Base-by-base conservation (phyloP, 2,329 filamentous ascomycete genomes). In the Cryphonectria parasitica region DNA sequence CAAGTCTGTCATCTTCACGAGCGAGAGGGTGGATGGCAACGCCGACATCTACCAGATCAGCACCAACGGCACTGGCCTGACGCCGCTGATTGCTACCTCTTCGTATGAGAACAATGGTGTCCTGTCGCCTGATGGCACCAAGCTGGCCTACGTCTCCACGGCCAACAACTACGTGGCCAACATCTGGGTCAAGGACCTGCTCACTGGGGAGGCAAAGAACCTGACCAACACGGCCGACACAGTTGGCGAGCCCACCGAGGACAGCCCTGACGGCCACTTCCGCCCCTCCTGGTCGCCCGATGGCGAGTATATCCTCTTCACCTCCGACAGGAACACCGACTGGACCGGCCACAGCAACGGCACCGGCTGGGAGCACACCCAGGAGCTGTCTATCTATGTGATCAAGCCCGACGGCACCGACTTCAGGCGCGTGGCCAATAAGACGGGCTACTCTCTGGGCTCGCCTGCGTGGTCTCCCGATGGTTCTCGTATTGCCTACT, bases 301-400 rank as follows among this genome's bases (percentile, higher is more conserved):
- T 56, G 81, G 82, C 28, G 69, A 82, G 68, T 83, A 80, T 79
- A 75, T 83, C 67, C 79, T 77, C 2, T 83, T 83, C 68, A 77
- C 77, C 17, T 83, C 81, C 2, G 81, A 83, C 64, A 78, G 79
- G 39, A 83, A 83, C 67, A 82, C 81, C 0, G 74, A 75, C 22
- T 83, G 81, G 82, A 77, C 76, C 3, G 82, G 82, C 0, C 81
- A 84, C 69, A 78, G 79, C 17, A 78, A 80, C 67, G 78, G 81
- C 25, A 77, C 78, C 6, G 75, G 82, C 39, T 82, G 82, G 82
- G 77, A 83, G 68, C 81, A 83, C 69, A 80, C 81, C 0, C 82
- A 83, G 69, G 75, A 77, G 25, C 75, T 83, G 3, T 80, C 80
- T 0, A 73, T 83, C n/a, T 83, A 83, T 63, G 77, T 76, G 1